Conservation (phyloP, 2,329 filamentous ascomycete species). For the Fusarium palustre region DNA sequence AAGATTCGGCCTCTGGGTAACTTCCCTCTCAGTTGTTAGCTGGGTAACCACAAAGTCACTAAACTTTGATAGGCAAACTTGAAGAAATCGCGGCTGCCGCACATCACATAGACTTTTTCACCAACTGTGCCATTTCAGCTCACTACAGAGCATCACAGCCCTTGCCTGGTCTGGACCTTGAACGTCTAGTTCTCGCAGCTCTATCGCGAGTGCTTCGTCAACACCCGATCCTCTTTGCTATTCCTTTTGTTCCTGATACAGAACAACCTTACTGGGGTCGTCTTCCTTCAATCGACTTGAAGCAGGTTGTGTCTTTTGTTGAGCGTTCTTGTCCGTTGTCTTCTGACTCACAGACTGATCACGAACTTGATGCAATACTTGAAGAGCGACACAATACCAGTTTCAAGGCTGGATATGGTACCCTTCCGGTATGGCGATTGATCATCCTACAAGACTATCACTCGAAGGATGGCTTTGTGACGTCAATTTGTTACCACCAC, state of each 20-base stretch:
- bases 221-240: neutral
- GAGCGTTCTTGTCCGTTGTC: neutral
- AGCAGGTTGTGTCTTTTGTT: conserved; percentile 1
- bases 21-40: too few species aligned
- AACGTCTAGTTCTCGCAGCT: neutral
- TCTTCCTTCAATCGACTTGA: neutral
- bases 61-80: neutral
- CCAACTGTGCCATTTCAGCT: conserved; percentile 10
- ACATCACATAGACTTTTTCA: conserved; percentile 11
- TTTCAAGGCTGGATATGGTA: conserved; percentile 1
- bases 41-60: neutral
- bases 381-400: conserved; percentile 7
- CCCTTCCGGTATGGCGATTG: neutral
- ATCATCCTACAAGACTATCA: neutral
- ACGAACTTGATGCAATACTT: conserved; percentile 7
- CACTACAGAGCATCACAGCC: neutral
- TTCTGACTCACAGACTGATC: neutral
- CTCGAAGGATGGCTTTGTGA: neutral
- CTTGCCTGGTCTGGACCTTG: neutral
- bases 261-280: conserved; percentile 1
- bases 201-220: neutral
- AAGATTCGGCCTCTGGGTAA: conserved; percentile 13
- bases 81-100: conserved; percentile 5
- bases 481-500: conserved; percentile 5
- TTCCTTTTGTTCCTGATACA: neutral